Conservation (phyloP, 768 basidiomycete species). For the Myochromella boudieri region DNA sequence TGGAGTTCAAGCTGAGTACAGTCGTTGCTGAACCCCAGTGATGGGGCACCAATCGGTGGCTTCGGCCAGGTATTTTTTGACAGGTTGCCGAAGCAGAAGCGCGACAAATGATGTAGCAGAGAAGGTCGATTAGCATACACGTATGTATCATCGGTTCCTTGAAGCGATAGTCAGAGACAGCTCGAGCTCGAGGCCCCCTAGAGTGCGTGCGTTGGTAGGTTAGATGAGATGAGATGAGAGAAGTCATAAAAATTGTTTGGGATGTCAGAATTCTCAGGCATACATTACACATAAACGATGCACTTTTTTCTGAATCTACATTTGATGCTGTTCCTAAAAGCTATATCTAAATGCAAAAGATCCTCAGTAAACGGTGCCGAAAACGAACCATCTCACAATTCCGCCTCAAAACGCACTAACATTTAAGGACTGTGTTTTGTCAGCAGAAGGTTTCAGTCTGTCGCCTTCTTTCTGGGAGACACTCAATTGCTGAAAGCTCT, state of each 20-base stretch:
- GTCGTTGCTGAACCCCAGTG: no score
- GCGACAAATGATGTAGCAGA: constrained; percentile 3
- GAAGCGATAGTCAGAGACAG: constrained; percentile 1
- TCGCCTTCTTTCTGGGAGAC: constrained; percentile 55
- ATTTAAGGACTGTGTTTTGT: constrained; percentile 3
- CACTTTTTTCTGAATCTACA: constrained; percentile 3
- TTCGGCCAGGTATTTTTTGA: constrained; percentile 14
- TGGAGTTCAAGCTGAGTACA: no score
- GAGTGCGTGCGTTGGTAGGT: constrained; percentile 1
- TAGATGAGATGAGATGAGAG: constrained; percentile 5
- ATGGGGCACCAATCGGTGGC: no score
- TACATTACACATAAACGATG: constrained; percentile 7
- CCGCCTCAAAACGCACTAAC: constrained; percentile 3
- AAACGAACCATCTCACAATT: constrained; percentile 8
- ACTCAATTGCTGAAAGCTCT: constrained; percentile 76
- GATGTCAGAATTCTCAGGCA: constrained; percentile 15
- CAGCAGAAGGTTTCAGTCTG: constrained; percentile 18
- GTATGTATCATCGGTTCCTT: constrained; percentile 1
- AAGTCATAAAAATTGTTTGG: constrained; percentile 6
- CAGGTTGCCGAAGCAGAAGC: constrained; percentile 20
- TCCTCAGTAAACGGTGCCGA: constrained; percentile 14
- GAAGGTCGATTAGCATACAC: constrained; percentile 6
- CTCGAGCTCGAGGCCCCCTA: neutral
- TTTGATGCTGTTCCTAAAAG: neutral
- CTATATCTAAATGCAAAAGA: neutral